Percentiles rank a stretch among this genome's conserved stretches.
Conservation (phyloP, 805 yeast species). For the Metschnikowia amazonensis region DNA sequence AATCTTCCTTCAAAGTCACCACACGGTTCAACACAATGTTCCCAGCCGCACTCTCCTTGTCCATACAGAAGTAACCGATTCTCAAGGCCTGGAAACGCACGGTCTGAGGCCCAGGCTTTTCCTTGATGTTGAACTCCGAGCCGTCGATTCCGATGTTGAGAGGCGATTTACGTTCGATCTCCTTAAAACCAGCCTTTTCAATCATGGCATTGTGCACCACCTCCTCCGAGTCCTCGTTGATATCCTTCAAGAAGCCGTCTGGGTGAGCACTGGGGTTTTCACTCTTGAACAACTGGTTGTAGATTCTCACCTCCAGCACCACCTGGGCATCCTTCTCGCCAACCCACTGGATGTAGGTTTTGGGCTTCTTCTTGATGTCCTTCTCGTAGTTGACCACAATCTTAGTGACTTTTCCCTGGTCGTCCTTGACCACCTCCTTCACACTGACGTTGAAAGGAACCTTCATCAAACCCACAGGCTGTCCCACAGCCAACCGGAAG, state of each 20-base stretch:
- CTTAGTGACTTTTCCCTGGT: conserved; percentile 58
- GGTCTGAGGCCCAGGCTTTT: conserved; percentile 29
- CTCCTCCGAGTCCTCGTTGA: conserved; percentile 75
- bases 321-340: conserved; percentile 60
- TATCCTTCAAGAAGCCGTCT: conserved; percentile 81
- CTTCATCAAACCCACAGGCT: conserved; percentile 89
- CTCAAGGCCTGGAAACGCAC: conserved; percentile 97
- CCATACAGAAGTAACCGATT: conserved; percentile 92
- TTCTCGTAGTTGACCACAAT: conserved; percentile 79
- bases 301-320: conserved; percentile 75
- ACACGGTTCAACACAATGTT: conserved; percentile 79
- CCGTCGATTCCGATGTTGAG: conserved; percentile 60
- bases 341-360: conserved; percentile 96
- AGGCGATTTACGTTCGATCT: conserved; percentile 68
- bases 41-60: conserved; percentile 60
- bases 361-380: conserved; percentile 65
- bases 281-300: conserved; percentile 81
- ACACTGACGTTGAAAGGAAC: conserved; percentile 83
- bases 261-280: conserved; percentile 90
- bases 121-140: conserved; percentile 68
- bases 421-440: conserved; percentile 60
- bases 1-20: conserved; percentile 87
- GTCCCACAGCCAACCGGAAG: conserved; percentile 90
- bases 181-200: conserved; percentile 66
- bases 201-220: conserved; percentile 62